Evolutionary conservation across 345 rosid species (phyloP).

Genomic region (Salix koriyanagi): DNA sequence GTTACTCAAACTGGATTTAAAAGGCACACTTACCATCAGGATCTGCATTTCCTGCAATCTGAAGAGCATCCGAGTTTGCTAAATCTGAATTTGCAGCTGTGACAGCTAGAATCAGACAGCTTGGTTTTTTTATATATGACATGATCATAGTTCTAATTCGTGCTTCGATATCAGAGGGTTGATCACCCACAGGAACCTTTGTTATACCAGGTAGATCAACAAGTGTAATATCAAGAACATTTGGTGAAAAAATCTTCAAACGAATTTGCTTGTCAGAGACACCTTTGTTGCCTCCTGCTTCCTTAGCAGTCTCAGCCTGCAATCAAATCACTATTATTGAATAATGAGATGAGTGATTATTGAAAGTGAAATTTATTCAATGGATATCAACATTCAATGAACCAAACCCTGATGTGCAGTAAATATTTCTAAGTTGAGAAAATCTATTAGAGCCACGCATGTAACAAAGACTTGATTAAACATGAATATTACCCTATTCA

Average conservation of each 20-base stretch:
- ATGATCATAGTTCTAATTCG: slow-evolving; percentile 93
- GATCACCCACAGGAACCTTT: slow-evolving; percentile 96
- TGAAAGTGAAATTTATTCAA: not conserved
- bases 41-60: slow-evolving; percentile 88
- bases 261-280: slow-evolving; percentile 88
- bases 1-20: not conserved
- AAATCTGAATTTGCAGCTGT: slow-evolving; percentile 91
- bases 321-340: not conserved
- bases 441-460: not conserved
- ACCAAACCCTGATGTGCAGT: not conserved
- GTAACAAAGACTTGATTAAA: not conserved
- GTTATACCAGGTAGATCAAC: slow-evolving; percentile 97
- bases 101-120: slow-evolving; percentile 84
- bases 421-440: not conserved
- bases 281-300: slow-evolving; percentile 88
- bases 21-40: slow-evolving; percentile 63
- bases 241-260: slow-evolving; percentile 82
- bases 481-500: no score
- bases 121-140: slow-evolving; percentile 81
- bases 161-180: slow-evolving; percentile 90
- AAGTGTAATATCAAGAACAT: slow-evolving; percentile 86
- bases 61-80: slow-evolving; percentile 95
- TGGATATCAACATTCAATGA: not conserved
- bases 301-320: slow-evolving; percentile 82
- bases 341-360: not conserved